These are phyloP conservation scores for Camelina hispida DNA, from an alignment of 345 rosid genomes.

Conservation along the genomic window DNA sequence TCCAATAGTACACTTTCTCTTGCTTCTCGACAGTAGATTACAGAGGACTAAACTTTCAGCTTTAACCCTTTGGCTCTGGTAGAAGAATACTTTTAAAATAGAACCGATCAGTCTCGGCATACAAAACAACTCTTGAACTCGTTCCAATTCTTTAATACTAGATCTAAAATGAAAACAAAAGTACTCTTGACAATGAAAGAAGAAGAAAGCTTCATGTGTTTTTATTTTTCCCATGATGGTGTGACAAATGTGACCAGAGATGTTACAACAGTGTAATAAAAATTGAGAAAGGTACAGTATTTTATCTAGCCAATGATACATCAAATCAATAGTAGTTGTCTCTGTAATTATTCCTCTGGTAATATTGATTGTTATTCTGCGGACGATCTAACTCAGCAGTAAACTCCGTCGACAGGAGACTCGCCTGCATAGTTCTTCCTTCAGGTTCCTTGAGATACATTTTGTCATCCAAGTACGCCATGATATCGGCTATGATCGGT, in stretches of 20 bases:
- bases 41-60: conserved; percentile 54
- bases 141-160: conserved; percentile 21
- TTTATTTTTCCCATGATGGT: background rate
- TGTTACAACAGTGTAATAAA: conserved; percentile 10
- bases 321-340: conserved; percentile 5
- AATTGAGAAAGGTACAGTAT: background rate
- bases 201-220: background rate
- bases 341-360: conserved; percentile 26
- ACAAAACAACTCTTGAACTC: conserved; percentile 46
- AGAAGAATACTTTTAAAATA: conserved; percentile 21
- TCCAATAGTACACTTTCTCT: no score
- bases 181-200: background rate
- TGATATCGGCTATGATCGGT: conserved; percentile 52
- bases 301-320: background rate
- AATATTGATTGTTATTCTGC: conserved; percentile 37
- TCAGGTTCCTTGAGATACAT: conserved; percentile 69
- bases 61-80: conserved; percentile 55
- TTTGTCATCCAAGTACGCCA: conserved; percentile 64
- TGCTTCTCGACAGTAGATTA: conserved; percentile 41
- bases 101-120: conserved; percentile 14
- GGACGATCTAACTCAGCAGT: conserved; percentile 45
- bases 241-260: background rate
- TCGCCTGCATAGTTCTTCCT: conserved; percentile 56
- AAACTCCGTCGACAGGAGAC: conserved; percentile 52
- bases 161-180: background rate